Base-by-base conservation (phyloP, 2,329 filamentous ascomycete species). In the Nothopassalora personata region DNA sequence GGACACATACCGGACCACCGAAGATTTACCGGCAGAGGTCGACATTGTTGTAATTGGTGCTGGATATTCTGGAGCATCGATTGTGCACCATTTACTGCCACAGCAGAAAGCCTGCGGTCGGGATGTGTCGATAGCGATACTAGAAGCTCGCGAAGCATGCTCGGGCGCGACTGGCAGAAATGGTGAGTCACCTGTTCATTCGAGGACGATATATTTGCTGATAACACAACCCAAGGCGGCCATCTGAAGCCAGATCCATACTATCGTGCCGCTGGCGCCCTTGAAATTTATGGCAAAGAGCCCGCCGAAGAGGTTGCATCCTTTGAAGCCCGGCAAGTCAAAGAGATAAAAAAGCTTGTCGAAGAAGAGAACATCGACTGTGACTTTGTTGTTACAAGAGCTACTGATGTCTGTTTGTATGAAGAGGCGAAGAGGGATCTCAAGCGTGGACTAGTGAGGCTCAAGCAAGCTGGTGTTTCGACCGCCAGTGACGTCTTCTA, bases 1-100 rank as follows among this genome's bases (percentile, higher is more conserved):
- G 1, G 76, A 79, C 58, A 69, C 85, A n/a, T 84, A 90, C 68
- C 81, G 83, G 23, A 86, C 85, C 0, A 90, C 88, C 0, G 68
- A 76, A 1, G 74, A 82, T 6, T 75, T 91, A 19, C 68, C 68
- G 18, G 9, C 48, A 43, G 58, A 63, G 56, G 64, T 59, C 34
- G 67, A 69, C 30, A 60, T 70, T 46, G 64, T 65, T 18, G 63
- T 70, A 15, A 64, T 70, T 52, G 68, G 68, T n/a, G 62, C 66
- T 27, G 68, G 68, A 23, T 61, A 66, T 49, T 57, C 63, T 46
- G 68, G 68, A 39, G 63, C 67, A 28, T 59, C 64, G 10, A 62
- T 65, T 50, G 63, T 64, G 15, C 64, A 68, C 47, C 66, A 69
- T 52, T 43, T 70, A 18, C 56, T 61, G n/a, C 57, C 64, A 30